Base-by-base conservation (phyloP, 192 early-diverging fungal genomes). In the Backusella morwellensis region DNA sequence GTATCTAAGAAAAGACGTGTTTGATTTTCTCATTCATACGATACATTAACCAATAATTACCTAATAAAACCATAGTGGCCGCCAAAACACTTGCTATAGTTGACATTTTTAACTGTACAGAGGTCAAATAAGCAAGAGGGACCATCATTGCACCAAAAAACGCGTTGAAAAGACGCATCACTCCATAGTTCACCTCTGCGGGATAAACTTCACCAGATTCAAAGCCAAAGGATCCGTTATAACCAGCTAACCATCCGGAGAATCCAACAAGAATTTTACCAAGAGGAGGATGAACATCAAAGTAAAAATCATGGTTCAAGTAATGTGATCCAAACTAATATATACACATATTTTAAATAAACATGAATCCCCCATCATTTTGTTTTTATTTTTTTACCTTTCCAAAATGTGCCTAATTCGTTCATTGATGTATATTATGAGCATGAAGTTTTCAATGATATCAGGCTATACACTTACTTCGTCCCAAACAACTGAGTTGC, bases 281-380 rank as follows among this genome's bases (percentile, higher is more conserved):
- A 75, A 98, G 86, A 14, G 98, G 97, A 29, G 98, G 98, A 83
- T 99, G 98, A 2, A 99, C 97, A 85, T 99, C 98, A 78, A 95
- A 95, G 81, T 97, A 99, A 78, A 97, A 99, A 40, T 93, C 92
- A 36, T 89, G 85, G 67, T 98, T 95, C 66, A 99, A 83, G 84
- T 99, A 99, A 81, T 97, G 86, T 14, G 93, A 94, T 21, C 92
- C 98, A 86, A 99, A 99, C 89, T 98, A 90, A 34, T 38, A n/a
- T 8, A 50, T n/a, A 44, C 19, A 50, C n/a, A 50, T 50, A n/a
- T 5, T 32, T 32, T 32, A 32, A 32, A 32, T 5, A n/a, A 54
- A 4, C 23, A 14, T 36, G 23, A 17, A 44, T 44, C 15, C 42
- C 42, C 2, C 32, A 32, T 32, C 32, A 32, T 32, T 44, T 6